Conservation (phyloP, 768 basidiomycete species). For the Leccinum disarticulatum region DNA sequence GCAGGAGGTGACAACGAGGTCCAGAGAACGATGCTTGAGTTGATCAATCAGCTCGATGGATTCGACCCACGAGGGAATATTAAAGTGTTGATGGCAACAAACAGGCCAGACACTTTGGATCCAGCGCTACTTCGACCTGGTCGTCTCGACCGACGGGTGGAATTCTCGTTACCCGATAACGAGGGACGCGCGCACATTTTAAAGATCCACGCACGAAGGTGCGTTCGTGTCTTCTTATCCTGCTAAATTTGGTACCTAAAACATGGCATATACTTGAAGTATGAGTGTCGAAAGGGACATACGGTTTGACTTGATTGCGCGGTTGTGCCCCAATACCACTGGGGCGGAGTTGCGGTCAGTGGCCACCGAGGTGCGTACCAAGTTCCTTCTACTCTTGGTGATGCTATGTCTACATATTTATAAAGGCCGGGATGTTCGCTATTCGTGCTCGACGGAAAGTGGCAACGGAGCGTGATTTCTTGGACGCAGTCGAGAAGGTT, state of each 20-base stretch:
- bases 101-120: slow-evolving; percentile 98
- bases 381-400: slow-evolving; percentile 47
- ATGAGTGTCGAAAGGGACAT: slow-evolving; percentile 98
- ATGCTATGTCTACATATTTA: slow-evolving; percentile 85
- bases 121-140: slow-evolving; percentile 95
- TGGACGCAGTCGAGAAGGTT: slow-evolving; percentile 98
- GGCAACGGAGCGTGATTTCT: slow-evolving; percentile 94
- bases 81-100: slow-evolving; percentile 99
- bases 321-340: slow-evolving; percentile 96
- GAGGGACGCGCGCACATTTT: slow-evolving; percentile 97
- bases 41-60: slow-evolving; percentile 98
- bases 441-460: slow-evolving; percentile 96
- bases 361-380: slow-evolving; percentile 77
- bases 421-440: slow-evolving; percentile 99
- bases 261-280: slow-evolving; percentile 39
- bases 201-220: slow-evolving; percentile 95
- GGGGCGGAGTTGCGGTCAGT: slow-evolving; percentile 98
- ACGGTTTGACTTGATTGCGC: slow-evolving; percentile 95
- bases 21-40: slow-evolving; percentile 97
- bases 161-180: slow-evolving; percentile 92
- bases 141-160: slow-evolving; percentile 94
- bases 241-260: not conserved
- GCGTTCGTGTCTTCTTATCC: slow-evolving; percentile 16
- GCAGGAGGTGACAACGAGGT: slow-evolving; percentile 99
- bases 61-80: slow-evolving; percentile 99